phyloP scores from a whole-genome alignment of 2,329 filamentous ascomycete species.

The Nigrospora osmanthi region DNA sequence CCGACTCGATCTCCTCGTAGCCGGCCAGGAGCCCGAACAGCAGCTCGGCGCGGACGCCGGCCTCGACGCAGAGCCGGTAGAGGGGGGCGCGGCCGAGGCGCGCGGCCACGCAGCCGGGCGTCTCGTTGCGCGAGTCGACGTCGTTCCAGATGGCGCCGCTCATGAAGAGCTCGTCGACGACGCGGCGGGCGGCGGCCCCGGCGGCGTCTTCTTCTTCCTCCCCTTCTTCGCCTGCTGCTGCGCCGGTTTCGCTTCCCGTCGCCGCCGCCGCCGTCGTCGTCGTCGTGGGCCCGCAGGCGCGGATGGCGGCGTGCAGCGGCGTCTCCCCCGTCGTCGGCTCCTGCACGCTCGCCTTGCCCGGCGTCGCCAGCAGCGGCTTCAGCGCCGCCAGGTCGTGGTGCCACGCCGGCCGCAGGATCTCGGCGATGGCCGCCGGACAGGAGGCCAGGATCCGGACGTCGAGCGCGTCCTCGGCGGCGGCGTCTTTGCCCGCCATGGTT shows the following conservation, averaged over 20 bases:
- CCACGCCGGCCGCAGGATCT: slow-evolving; percentile 48
- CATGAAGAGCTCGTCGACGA: slow-evolving; percentile 69
- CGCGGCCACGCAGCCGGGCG: slow-evolving; percentile 78
- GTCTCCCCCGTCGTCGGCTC: slow-evolving; percentile 81
- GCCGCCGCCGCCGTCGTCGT: too few relatives aligned
- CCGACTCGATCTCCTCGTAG: slow-evolving; percentile 65
- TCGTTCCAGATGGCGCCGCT: slow-evolving; percentile 98
- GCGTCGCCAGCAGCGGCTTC: slow-evolving; percentile 58
- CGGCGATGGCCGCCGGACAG: slow-evolving; percentile 41
- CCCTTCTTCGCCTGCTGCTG: too few relatives aligned
- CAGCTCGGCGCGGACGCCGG: slow-evolving; percentile 84
- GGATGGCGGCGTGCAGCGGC: slow-evolving; percentile 83
- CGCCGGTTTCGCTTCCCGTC: too few relatives aligned
- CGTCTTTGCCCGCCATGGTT: too few relatives aligned
- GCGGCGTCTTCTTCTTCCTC: slow-evolving; percentile 51
- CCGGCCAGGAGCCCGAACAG: slow-evolving; percentile 74
- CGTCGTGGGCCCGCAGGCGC: slow-evolving; percentile 53
- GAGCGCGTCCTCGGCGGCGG: slow-evolving; percentile 36
- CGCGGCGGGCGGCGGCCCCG: slow-evolving; percentile 33
- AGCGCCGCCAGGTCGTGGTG: slow-evolving; percentile 56
- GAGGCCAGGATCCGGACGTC: slow-evolving; percentile 42
- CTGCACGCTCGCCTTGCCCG: slow-evolving; percentile 63
- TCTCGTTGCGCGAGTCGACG: slow-evolving; percentile 77
- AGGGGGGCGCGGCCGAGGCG: slow-evolving; percentile 60
- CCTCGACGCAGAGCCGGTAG: slow-evolving; percentile 80